phyloP scores from a whole-genome alignment of 2,329 filamentous ascomycete species.

The Aspergillus ruber region DNA sequence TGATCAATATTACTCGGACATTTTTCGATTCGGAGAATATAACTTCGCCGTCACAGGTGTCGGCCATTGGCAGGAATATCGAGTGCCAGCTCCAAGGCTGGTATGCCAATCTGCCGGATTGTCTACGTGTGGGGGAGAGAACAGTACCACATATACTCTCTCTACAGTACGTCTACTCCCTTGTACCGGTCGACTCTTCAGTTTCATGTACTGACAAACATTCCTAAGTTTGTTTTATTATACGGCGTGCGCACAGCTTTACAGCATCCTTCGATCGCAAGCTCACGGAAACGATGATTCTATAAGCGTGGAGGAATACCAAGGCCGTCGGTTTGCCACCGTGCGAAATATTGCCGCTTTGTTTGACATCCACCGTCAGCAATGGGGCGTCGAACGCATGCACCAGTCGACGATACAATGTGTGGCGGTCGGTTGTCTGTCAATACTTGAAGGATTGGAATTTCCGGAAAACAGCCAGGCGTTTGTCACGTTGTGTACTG shows the following conservation, averaged over 20 bases:
- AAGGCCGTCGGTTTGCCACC: neutral
- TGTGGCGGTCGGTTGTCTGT: conserved; percentile 18
- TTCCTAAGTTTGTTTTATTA: conserved; percentile 16
- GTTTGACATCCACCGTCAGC: conserved; percentile 17
- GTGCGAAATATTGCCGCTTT: conserved; percentile 18
- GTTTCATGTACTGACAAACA: neutral
- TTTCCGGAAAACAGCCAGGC: conserved; percentile 15
- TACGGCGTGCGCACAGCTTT: conserved; percentile 21
- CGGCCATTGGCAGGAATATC: conserved; percentile 9
- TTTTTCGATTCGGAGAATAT: conserved; percentile 12
- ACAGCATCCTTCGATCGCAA: conserved; percentile 15
- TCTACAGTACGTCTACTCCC: conserved; percentile 19
- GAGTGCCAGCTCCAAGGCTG: conserved; percentile 18
- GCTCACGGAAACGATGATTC: neutral
- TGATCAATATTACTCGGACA: conserved; percentile 11
- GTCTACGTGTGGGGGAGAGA: conserved; percentile 15
- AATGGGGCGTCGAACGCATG: conserved; percentile 25
- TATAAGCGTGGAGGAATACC: neutral
- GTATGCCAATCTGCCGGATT: conserved; percentile 19
- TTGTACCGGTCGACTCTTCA: neutral
- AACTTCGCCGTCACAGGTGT: conserved; percentile 6
- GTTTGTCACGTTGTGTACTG: conserved; percentile 22
- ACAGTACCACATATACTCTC: conserved; percentile 19
- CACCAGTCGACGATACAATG: conserved; percentile 21
- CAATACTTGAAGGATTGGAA: conserved; percentile 21